A percentile compares a stretch with the other conserved stretches of the same genome.
Evolutionary conservation across 1,139 yeast genomes (phyloP).

Genomic region (Geotrichum cucujoidarum): DNA sequence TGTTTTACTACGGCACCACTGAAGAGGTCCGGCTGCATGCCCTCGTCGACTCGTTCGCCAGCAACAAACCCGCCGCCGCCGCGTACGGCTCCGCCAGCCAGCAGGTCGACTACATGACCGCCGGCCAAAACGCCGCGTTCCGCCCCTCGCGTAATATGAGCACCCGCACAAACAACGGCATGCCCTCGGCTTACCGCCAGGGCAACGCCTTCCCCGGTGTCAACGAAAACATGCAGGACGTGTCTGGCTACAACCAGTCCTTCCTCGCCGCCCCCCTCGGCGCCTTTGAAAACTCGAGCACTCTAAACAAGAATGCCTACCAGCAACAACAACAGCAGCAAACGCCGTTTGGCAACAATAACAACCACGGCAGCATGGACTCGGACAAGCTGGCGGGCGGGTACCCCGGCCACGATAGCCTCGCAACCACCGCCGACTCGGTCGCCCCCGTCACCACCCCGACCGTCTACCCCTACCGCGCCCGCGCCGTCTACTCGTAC

Average conservation of each 20-base stretch:
- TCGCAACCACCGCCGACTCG: neutral
- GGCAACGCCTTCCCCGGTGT: neutral
- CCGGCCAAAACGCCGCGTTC: neutral
- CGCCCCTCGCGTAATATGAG: neutral
- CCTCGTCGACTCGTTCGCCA: slow-evolving; percentile 70
- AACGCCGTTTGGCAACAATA: neutral
- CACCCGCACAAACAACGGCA: neutral
- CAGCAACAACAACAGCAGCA: neutral
- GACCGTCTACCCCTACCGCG: slow-evolving; percentile 71
- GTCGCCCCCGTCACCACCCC: slow-evolving; percentile 32
- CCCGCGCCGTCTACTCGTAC: slow-evolving; percentile 69
- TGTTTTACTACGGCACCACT: slow-evolving; percentile 65
- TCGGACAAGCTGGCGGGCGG: too few species aligned
- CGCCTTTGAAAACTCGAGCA: slow-evolving; percentile 52
- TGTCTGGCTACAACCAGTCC: slow-evolving; percentile 43
- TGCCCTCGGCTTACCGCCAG: neutral
- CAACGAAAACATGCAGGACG: neutral
- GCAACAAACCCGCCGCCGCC: slow-evolving; percentile 22
- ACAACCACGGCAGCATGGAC: neutral
- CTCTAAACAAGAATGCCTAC: neutral
- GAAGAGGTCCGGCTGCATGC: slow-evolving; percentile 61
- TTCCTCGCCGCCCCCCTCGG: slow-evolving; percentile 50
- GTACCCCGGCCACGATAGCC: slow-evolving; percentile 7
- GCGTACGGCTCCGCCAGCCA: neutral
- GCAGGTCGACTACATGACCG: neutral